Conservation (phyloP, 352 stramenopile species). For the Plasmopara muralis region DNA sequence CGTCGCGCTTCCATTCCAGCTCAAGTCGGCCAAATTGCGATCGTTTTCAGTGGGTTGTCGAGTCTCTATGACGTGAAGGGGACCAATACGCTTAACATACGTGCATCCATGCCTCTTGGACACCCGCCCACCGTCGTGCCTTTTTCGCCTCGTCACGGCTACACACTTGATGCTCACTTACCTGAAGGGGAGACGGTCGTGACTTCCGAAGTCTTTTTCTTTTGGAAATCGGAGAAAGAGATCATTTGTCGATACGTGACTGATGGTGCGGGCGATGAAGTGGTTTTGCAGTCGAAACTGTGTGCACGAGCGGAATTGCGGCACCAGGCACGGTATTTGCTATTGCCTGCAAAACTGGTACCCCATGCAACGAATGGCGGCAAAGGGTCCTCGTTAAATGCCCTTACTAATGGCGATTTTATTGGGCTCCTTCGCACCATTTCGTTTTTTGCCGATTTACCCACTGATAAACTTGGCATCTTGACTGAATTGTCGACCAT, state of each 20-base stretch:
- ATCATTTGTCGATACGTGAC: slow-evolving; percentile 60
- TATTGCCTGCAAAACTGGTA: slow-evolving; percentile 13
- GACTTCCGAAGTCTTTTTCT: slow-evolving; percentile 50
- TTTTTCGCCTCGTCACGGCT: slow-evolving; percentile 6
- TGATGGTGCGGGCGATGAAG: slow-evolving; percentile 47
- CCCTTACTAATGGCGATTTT: slow-evolving; percentile 60
- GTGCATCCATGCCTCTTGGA: slow-evolving; percentile 21
- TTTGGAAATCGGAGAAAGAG: slow-evolving; percentile 52
- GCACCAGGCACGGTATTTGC: slow-evolving; percentile 35
- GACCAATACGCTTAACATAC: slow-evolving; percentile 35
- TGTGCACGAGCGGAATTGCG: slow-evolving; percentile 41
- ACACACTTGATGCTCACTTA: slow-evolving; percentile 20
- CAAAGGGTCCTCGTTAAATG: slow-evolving; percentile 41
- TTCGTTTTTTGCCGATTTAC: slow-evolving; percentile 63
- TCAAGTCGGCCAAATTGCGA: slow-evolving; percentile 29
- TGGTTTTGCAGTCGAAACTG: slow-evolving; percentile 56
- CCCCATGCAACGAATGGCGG: slow-evolving; percentile 1
- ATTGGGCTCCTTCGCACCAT: slow-evolving; percentile 54
- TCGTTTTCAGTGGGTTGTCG: slow-evolving; percentile 49
- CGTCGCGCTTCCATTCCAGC: slow-evolving; percentile 21
- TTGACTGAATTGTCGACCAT: slow-evolving; percentile 76
- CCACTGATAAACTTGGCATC: slow-evolving; percentile 45
- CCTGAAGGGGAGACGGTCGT: slow-evolving; percentile 24
- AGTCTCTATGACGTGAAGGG: slow-evolving; percentile 43
- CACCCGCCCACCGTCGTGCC: slow-evolving; percentile 2